Evolutionary conservation across 495 filamentous ascomycete genomes (phyloP), one percentile per base, ranked within the genome.

Genomic region (Penicillium soppii): DNA sequence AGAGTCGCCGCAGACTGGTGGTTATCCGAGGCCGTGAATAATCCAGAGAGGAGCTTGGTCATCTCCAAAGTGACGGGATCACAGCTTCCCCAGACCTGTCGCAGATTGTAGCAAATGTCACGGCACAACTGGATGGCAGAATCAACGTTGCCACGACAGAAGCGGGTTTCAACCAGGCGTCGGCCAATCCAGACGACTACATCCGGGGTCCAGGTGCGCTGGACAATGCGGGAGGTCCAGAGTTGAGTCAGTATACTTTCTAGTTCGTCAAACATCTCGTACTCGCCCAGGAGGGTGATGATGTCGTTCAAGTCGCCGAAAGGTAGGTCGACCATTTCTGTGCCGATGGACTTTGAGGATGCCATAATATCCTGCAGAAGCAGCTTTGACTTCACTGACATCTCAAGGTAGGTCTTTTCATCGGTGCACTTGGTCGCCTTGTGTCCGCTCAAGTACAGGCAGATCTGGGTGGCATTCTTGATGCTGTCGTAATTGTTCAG

Each of bases 81-180:
- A 4, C 78, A 70, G 20, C 74, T 73, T 15, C 81, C 81, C 57
- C 77, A 81, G 5, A 77, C 75, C 35, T 81, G 78, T 6, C 80
- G 79, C 42, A 86, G 68, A 47, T 86, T 86, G 67, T 86, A 85
- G 63, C 77, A 81, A 53, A 86, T 81, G 56, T 77, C 78, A 42
- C 82, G 78, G 59, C 77, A 77, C 0, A 86, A 70, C 16, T 75
- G 73, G 49, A 81, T 79, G 17, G 82, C 78, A 3, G 66, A 66
- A 9, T 64, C 66, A 45, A 69, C 58, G 13, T 61, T 23, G 21
- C 73, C 73, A 16, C 71, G 71, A 17, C 73, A 75, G 56, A 79
- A 81, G 29, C 78, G 77, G 0, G 79, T 79, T 60, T 85, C 75
- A 20, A 84, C 78, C 23, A 84, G 72, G 6, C 77, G 70, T n/a